Base-by-base conservation (phyloP, 164 flowering plant genomes). In the Macadamia tetraphylla region DNA sequence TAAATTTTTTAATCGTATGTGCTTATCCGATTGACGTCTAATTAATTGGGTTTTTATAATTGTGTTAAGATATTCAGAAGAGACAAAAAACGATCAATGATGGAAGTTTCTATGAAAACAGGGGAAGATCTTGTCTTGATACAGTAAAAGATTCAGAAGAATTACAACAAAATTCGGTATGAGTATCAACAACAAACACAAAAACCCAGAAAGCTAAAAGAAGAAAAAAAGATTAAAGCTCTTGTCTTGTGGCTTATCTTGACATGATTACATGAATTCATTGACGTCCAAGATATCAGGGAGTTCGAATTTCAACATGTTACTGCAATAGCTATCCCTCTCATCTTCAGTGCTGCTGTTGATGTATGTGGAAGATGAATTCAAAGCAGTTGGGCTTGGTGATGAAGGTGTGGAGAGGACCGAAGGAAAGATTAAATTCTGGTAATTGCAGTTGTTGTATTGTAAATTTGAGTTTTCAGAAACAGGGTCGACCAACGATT, bases 401-500 rank as follows among this genome's bases (percentile, higher is more conserved):
- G 93, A 83, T 0, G 88, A 77, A 43, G 87, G 87, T 18, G 89
- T 81, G 0, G 96, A 81, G 17, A 83, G 52, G 72, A 80, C 80
- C 1, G 91, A 79, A 30, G 68, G 43, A 23, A 76, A 77, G 65
- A 69, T 62, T 42, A 78, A 71, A 58, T 62, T 78, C 15, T 78
- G 78, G 67, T 23, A 23, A 23, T 73, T 62, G 29, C 6, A 3
- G 62, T 61, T 68, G 51, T 73, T 71, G 66, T 79, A 65, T 8
- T 74, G 70, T 52, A 73, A 75, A 63, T 62, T 71, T 9, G 81
- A 70, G 12, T 65, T 58, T 30, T 71, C 80, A 17, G 79, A 60
- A 6, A 67, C 59, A 32, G 80, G 71, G 40, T 77, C 75, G 66
- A 70, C 29, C 0, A 70, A 1, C 8, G 70, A 48, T 60, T 77